Evolutionary conservation across 1,139 yeast genomes (phyloP).

Genomic region (Pichia sp.): DNA sequence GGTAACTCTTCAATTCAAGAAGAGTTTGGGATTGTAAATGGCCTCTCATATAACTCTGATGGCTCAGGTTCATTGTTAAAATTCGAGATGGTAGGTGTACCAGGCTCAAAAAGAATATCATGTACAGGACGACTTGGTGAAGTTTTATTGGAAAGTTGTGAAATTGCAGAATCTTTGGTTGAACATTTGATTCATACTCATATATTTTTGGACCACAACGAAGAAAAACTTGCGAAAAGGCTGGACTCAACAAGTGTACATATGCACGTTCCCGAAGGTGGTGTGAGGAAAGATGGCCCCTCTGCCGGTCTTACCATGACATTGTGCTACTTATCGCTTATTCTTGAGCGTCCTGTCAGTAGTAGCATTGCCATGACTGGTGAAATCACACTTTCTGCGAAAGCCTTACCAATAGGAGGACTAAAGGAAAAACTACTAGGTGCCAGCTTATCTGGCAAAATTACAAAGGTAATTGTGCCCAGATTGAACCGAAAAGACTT

Average conservation of each 20-base stretch:
- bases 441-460: slow-evolving; percentile 69
- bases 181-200: slow-evolving; percentile 49
- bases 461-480: slow-evolving; percentile 62
- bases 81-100: slow-evolving; percentile 74
- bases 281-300: slow-evolving; percentile 88
- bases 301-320: slow-evolving; percentile 93
- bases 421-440: slow-evolving; percentile 80
- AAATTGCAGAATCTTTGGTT: slow-evolving; percentile 72
- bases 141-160: slow-evolving; percentile 77
- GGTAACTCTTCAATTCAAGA: slow-evolving; percentile 36
- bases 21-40: slow-evolving; percentile 78
- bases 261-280: slow-evolving; percentile 87
- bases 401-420: slow-evolving; percentile 87
- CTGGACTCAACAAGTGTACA: slow-evolving; percentile 62
- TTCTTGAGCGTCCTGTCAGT: slow-evolving; percentile 64
- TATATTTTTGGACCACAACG: slow-evolving; percentile 23
- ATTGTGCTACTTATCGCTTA: slow-evolving; percentile 66
- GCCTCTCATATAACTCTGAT: slow-evolving; percentile 80
- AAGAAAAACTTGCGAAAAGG: slow-evolving; percentile 35
- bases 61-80: slow-evolving; percentile 83
- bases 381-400: slow-evolving; percentile 81
- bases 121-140: slow-evolving; percentile 79
- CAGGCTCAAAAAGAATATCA: slow-evolving; percentile 33
- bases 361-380: slow-evolving; percentile 86
- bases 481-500: slow-evolving; percentile 66